Conservation (phyloP, 2,329 filamentous ascomycete genomes). For the Botrytis aclada region DNA sequence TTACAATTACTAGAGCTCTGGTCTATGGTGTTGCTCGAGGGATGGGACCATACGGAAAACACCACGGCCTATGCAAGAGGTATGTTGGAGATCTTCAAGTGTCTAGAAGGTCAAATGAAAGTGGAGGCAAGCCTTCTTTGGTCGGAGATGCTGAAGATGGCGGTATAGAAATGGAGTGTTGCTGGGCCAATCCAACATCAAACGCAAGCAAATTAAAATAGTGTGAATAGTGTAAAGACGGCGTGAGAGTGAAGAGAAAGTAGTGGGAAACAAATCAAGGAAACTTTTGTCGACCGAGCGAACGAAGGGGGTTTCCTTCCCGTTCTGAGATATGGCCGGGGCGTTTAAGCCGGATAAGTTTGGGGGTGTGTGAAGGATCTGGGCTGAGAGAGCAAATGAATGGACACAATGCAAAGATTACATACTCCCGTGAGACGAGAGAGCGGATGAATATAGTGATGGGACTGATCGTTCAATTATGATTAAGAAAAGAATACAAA, state of each 20-base stretch:
- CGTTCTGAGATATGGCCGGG: neutral
- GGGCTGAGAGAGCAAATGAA: conserved; percentile 2
- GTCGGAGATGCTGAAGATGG: neutral
- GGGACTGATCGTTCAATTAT: no score
- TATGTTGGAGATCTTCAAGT: neutral
- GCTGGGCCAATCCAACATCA: conserved; percentile 1
- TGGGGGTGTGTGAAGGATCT: conserved; percentile 4
- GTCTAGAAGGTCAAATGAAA: neutral
- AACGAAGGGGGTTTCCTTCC: conserved; percentile 11
- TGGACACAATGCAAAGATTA: conserved; percentile 2
- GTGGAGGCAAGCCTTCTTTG: neutral
- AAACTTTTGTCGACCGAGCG: conserved; percentile 5
- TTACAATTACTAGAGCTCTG: neutral
- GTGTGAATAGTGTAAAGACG: neutral
- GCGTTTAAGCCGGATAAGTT: conserved; percentile 6
- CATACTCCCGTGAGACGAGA: neutral
- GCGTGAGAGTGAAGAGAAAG: neutral
- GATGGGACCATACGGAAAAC: neutral
- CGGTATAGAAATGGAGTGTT: conserved; percentile 10
- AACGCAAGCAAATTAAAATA: neutral
- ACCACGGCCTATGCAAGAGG: neutral
- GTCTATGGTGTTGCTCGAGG: neutral
- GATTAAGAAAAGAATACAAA: neutral
- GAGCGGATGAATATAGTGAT: neutral
- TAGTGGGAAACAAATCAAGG: conserved; percentile 4